Evolutionary conservation across 2,329 filamentous ascomycete genomes (phyloP).

Genomic region (Cordyceps sp.): DNA sequence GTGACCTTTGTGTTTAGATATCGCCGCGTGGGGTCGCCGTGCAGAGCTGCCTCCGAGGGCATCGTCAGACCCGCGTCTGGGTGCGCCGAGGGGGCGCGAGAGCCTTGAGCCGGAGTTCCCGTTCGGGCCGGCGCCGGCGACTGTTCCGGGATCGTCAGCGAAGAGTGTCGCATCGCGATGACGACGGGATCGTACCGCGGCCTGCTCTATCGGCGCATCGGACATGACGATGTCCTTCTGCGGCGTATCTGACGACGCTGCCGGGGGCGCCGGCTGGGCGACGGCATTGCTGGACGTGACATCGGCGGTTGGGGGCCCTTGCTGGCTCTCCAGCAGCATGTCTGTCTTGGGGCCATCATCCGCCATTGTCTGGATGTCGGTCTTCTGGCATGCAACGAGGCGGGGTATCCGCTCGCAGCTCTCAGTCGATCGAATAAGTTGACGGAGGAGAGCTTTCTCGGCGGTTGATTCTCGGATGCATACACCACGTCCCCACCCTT

Average conservation of each 20-base stretch:
- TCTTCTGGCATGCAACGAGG: background rate
- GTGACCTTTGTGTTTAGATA: constrained; percentile 61
- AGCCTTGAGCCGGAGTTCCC: constrained; percentile 32
- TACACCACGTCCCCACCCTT: too few species aligned
- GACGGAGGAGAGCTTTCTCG: too few species aligned
- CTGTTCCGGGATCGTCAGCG: constrained; percentile 3
- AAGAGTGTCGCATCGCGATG: background rate
- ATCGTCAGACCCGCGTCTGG: constrained; percentile 36
- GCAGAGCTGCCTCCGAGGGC: constrained; percentile 40
- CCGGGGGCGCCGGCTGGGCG: constrained; percentile 3
- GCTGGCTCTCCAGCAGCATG: constrained; percentile 5
- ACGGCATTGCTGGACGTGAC: constrained; percentile 7
- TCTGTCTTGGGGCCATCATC: constrained; percentile 11
- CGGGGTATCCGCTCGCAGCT: background rate
- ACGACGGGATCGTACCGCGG: constrained; percentile 15
- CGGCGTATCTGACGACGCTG: constrained; percentile 7
- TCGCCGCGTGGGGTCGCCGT: constrained; percentile 52
- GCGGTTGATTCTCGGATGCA: too few species aligned
- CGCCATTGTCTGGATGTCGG: constrained; percentile 12
- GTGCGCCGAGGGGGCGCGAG: constrained; percentile 39
- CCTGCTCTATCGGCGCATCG: constrained; percentile 23
- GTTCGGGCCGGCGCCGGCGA: constrained; percentile 26
- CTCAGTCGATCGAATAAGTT: background rate
- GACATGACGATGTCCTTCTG: constrained; percentile 25
- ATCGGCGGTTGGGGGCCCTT: constrained; percentile 7